These are phyloP conservation scores for Echeveria elegans DNA, from an alignment of 164 flowering plant species.

Conservation along the genomic window DNA sequence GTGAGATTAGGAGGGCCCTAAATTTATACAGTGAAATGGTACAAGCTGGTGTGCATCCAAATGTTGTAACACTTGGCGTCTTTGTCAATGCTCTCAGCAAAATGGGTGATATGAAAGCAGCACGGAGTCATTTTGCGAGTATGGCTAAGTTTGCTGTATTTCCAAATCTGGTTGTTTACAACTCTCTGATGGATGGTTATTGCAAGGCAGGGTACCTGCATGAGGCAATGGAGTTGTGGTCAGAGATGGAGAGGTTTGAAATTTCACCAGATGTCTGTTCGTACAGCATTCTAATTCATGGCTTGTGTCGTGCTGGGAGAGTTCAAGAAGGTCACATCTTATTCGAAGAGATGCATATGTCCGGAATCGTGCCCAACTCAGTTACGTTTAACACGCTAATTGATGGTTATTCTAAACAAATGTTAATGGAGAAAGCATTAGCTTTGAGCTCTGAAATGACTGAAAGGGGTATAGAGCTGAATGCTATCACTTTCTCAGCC, in stretches of 20 bases:
- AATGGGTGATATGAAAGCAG: constrained; percentile 34
- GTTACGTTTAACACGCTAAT: constrained; percentile 59
- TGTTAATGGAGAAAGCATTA: constrained; percentile 49
- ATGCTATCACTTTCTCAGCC: constrained; percentile 50
- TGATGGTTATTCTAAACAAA: constrained; percentile 52
- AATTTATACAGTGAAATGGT: constrained; percentile 44
- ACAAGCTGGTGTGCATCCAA: constrained; percentile 31
- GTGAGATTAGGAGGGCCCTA: constrained; percentile 24
- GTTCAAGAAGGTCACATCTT: constrained; percentile 38
- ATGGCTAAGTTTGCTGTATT: constrained; percentile 29
- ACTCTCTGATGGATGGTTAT: constrained; percentile 51
- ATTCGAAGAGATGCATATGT: constrained; percentile 34
- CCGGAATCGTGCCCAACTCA: constrained; percentile 28
- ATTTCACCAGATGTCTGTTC: constrained; percentile 49
- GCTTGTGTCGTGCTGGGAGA: constrained; percentile 36
- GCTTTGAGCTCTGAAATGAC: constrained; percentile 54
- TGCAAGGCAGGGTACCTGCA: constrained; percentile 26
- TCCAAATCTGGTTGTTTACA: constrained; percentile 50
- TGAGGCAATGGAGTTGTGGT: constrained; percentile 31
- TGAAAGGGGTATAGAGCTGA: constrained; percentile 45
- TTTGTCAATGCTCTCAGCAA: constrained; percentile 50
- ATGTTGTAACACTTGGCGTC: constrained; percentile 49
- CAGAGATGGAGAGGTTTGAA: constrained; percentile 35
- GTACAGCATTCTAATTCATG: constrained; percentile 54
- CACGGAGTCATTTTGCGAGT: constrained; percentile 28